phyloP scores from a whole-genome alignment of 768 basidiomycete species.

The Ephemerocybe angulata region DNA sequence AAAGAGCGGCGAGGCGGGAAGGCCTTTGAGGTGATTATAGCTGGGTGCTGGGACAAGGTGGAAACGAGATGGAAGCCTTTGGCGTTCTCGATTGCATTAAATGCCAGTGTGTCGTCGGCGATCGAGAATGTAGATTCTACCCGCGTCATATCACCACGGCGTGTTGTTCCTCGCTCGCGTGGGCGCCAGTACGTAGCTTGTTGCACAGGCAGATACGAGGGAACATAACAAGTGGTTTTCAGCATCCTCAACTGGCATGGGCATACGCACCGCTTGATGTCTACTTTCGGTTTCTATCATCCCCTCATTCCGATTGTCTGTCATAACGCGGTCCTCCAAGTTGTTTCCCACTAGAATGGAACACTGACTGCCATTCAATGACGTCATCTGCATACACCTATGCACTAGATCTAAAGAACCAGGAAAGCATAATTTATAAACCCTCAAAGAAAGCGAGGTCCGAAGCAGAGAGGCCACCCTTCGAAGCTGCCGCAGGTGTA shows the following conservation, averaged over 20 bases:
- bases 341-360: not conserved
- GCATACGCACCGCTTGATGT: too few relatives aligned
- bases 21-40: not conserved
- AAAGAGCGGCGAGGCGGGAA: not conserved
- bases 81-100: too few relatives aligned
- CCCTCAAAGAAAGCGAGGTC: conserved; percentile 89
- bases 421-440: conserved; percentile 16
- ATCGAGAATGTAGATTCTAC: not conserved
- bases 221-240: too few relatives aligned
- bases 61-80: too few relatives aligned
- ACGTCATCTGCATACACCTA: not conserved
- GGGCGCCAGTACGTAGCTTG: too few relatives aligned
- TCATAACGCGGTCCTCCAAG: too few relatives aligned
- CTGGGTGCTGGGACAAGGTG: too few relatives aligned
- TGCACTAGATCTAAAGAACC: not conserved
- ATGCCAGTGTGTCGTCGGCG: not conserved
- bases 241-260: too few relatives aligned
- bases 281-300: too few relatives aligned
- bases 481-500: conserved; percentile 18
- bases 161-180: not conserved
- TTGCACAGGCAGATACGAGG: too few relatives aligned
- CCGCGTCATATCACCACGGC: not conserved
- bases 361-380: not conserved
- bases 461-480: conserved; percentile 70
- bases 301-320: too few relatives aligned